Evolutionary conservation across 2,329 filamentous ascomycete genomes (phyloP), one percentile per base, ranked within the genome.

Genomic region (Microdochium trichocladiopsis): DNA sequence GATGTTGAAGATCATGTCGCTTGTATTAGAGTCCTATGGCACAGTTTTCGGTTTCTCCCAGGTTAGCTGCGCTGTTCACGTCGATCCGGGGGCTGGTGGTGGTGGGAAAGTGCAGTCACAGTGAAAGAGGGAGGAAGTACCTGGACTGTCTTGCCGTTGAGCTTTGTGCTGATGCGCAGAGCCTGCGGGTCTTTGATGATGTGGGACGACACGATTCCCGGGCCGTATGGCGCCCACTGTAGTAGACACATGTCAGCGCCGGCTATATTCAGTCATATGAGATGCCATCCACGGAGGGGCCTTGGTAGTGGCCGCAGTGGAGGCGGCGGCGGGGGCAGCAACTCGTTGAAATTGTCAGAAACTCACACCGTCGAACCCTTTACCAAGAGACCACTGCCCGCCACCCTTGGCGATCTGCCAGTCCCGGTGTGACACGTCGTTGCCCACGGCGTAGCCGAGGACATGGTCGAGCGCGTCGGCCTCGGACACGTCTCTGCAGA

Each of bases 361-460:
- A 31, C 41, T 45, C 21, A 45, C 41, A 21, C 83, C 83, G 66
- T 90, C 86, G 57, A 88, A 90, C 2, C 85, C 83, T 66, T 90
- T 90, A 36, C 86, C 86, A 14, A 88, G 70, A 1, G 77, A 79
- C 85, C 86, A 89, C 68, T 90, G 86, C 1, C 84, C 78, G 16
- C 83, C 83, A 16, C 84, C 84, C 41, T 75, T 77, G 65, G 83
- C 79, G 55, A 88, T 67, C 68, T 90, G 86, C 84, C 86, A 91
- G 57, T 89, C 86, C 41, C 88, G 82, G 69, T 90, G 87, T 11
- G 84, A 89, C n/a, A 93, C 79, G 65, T 93, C 88, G 67, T 93
- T 88, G 51, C 87, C 86, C 31, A 88, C 79, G 2, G 83, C 76
- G 63, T 91, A 92, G 4, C 88, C 88, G 2, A 90, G 73, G 2